Conservation (phyloP, 1,284 basidiomycete species). For the Ceratobasidium sp. region DNA sequence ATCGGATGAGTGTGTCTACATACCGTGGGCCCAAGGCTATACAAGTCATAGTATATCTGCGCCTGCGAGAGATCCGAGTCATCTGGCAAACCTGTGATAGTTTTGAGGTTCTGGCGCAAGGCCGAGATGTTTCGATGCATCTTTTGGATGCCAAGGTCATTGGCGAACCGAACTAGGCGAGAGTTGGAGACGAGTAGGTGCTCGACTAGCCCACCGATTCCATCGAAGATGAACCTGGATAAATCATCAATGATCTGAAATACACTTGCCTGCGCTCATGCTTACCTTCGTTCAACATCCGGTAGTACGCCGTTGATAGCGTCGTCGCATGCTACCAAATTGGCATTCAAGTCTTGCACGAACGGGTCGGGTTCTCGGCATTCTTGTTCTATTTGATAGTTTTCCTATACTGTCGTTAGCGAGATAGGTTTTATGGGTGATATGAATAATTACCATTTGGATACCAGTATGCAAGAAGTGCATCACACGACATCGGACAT, state of each 20-base stretch:
- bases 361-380: slow-evolving; percentile 90
- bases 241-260: slow-evolving; percentile 1
- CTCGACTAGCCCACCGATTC: slow-evolving; percentile 87
- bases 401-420: slow-evolving; percentile 64
- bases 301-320: slow-evolving; percentile 68
- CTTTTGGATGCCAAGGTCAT: slow-evolving; percentile 83
- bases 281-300: slow-evolving; percentile 69
- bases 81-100: slow-evolving; percentile 61
- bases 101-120: slow-evolving; percentile 90
- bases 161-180: slow-evolving; percentile 72
- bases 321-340: slow-evolving; percentile 80
- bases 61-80: slow-evolving; percentile 77
- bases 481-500: slow-evolving; percentile 85
- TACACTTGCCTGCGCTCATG: slow-evolving; percentile 15
- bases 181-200: slow-evolving; percentile 80
- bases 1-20: slow-evolving; percentile 43
- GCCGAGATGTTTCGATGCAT: slow-evolving; percentile 90
- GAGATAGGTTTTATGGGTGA: slow-evolving; percentile 5
- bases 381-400: slow-evolving; percentile 81
- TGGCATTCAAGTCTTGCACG: slow-evolving; percentile 85
- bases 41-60: slow-evolving; percentile 83
- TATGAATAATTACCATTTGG: slow-evolving; percentile 64
- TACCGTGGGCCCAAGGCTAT: slow-evolving; percentile 75
- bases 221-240: slow-evolving; percentile 86
- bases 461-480: slow-evolving; percentile 83